phyloP scores from a whole-genome alignment of 202 grass and related monocot genomes.

The Setaria viridis region DNA sequence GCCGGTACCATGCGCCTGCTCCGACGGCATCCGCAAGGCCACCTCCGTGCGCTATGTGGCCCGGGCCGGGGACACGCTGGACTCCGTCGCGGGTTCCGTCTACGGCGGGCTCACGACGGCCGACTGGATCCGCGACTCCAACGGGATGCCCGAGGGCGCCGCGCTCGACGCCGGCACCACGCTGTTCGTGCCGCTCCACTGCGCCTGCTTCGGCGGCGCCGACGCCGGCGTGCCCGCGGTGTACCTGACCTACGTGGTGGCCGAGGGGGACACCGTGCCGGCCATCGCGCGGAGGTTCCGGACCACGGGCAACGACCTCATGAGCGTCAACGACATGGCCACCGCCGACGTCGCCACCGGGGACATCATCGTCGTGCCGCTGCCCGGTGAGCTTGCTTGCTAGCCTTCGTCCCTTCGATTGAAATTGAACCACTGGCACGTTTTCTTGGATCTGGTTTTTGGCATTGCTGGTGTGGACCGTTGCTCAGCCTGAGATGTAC shows the following conservation, averaged over 20 bases:
- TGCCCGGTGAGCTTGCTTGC: constrained; percentile 52
- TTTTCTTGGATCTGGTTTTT: constrained; percentile 40
- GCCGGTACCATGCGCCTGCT: constrained; percentile 80
- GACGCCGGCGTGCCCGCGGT: constrained; percentile 68
- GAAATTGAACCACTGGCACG: not conserved
- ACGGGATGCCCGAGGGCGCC: constrained; percentile 46
- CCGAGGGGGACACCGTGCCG: constrained; percentile 63
- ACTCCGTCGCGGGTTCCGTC: constrained; percentile 55
- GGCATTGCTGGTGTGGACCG: not conserved
- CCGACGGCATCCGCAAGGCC: constrained; percentile 74
- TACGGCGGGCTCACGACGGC: constrained; percentile 77
- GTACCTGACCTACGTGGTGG: constrained; percentile 79
- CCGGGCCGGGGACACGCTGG: constrained; percentile 74
- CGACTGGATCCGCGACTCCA: constrained; percentile 80
- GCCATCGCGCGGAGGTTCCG: constrained; percentile 59
- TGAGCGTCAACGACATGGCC: constrained; percentile 78
- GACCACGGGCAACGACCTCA: constrained; percentile 69
- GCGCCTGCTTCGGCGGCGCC: constrained; percentile 89
- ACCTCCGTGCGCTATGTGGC: constrained; percentile 67
- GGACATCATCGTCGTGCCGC: constrained; percentile 79
- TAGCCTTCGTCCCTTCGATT: not conserved
- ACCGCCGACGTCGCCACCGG: constrained; percentile 59
- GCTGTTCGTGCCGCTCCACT: constrained; percentile 79
- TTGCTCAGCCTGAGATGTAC: not conserved
- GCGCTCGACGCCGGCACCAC: constrained; percentile 68